These are phyloP conservation scores for Hypoxylon sp. DNA, from an alignment of 2,329 filamentous ascomycete genomes.

Conservation along the genomic window DNA sequence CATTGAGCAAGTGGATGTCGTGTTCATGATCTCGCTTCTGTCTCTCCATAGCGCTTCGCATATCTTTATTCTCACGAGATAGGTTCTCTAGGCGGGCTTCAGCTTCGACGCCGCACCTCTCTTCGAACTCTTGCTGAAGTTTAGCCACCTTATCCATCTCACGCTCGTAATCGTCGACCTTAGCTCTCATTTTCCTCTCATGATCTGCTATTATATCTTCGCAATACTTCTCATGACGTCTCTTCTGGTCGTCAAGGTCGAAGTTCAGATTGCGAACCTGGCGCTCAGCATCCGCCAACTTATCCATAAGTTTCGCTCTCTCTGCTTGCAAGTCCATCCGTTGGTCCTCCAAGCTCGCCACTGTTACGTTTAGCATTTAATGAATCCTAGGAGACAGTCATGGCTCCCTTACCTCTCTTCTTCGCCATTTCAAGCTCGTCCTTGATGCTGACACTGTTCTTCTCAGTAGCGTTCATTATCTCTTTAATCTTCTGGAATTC, in stretches of 20 bases:
- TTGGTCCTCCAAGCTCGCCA: conserved; percentile 65
- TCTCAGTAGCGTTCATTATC: conserved; percentile 78
- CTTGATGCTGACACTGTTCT: conserved; percentile 78
- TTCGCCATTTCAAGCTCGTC: conserved; percentile 83
- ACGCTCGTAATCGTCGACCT: conserved; percentile 60
- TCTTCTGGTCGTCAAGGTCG: conserved; percentile 62
- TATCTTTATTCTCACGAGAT: conserved; percentile 75
- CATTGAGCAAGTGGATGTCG: conserved; percentile 55
- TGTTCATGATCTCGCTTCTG: conserved; percentile 66
- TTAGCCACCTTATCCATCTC: conserved; percentile 70
- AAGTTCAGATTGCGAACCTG: conserved; percentile 63
- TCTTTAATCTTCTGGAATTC: conserved; percentile 80
- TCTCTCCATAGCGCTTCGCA: conserved; percentile 67
- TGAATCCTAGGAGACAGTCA: not conserved
- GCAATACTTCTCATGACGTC: conserved; percentile 51
- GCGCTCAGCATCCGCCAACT: conserved; percentile 74
- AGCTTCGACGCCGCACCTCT: conserved; percentile 52
- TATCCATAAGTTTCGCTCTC: conserved; percentile 70
- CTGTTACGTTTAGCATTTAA: conserved; percentile 55
- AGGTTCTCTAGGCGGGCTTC: conserved; percentile 54
- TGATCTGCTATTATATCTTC: conserved; percentile 54
- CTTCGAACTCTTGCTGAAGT: conserved; percentile 64
- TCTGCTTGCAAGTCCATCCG: conserved; percentile 63
- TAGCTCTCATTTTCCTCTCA: conserved; percentile 69
- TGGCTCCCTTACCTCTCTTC: conserved; percentile 72